A percentile compares a stretch with the other conserved stretches of the same genome.
Conservation (phyloP, 352 stramenopile genomes). For the Pythium phragmitis region DNA sequence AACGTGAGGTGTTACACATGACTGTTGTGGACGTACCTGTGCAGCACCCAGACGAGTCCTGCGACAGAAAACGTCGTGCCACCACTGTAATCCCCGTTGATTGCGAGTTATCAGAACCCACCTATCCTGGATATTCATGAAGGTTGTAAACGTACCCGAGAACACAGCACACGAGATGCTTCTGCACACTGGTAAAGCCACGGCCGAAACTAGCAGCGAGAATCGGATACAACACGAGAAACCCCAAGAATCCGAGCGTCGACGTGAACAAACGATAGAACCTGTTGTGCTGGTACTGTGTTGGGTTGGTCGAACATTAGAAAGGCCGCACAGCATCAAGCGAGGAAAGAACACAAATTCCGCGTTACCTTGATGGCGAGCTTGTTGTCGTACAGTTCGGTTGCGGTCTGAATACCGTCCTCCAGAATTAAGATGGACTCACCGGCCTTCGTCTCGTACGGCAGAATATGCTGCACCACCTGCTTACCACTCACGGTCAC, state of each 20-base stretch:
- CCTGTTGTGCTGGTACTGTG: conserved; percentile 55
- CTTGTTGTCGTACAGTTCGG: conserved; percentile 54
- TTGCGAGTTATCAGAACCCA: too few species aligned
- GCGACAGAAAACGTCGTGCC: conserved; percentile 54
- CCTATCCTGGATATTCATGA: background rate
- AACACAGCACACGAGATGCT: conserved; percentile 31
- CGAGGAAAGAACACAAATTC: background rate
- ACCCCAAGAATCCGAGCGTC: conserved; percentile 66
- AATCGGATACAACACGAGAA: conserved; percentile 49
- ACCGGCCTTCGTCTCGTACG: conserved; percentile 41
- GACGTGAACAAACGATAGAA: conserved; percentile 64
- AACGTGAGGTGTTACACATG: background rate
- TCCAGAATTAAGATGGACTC: conserved; percentile 60
- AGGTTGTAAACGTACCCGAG: conserved; percentile 18
- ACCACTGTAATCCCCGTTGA: conserved; percentile 21
- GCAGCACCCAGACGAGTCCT: conserved; percentile 46
- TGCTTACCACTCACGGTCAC: conserved; percentile 68
- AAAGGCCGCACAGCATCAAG: background rate
- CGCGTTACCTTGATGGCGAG: conserved; percentile 37
- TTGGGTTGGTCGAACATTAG: too few species aligned
- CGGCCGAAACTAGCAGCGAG: conserved; percentile 35
- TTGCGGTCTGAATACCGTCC: conserved; percentile 47
- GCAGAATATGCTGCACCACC: conserved; percentile 33
- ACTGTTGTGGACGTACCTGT: conserved; percentile 34
- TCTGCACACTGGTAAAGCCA: conserved; percentile 38